These are phyloP conservation scores for Pseudogymnoascus sp. DNA, from an alignment of 2,329 filamentous ascomycete species.

Conservation along the genomic window DNA sequence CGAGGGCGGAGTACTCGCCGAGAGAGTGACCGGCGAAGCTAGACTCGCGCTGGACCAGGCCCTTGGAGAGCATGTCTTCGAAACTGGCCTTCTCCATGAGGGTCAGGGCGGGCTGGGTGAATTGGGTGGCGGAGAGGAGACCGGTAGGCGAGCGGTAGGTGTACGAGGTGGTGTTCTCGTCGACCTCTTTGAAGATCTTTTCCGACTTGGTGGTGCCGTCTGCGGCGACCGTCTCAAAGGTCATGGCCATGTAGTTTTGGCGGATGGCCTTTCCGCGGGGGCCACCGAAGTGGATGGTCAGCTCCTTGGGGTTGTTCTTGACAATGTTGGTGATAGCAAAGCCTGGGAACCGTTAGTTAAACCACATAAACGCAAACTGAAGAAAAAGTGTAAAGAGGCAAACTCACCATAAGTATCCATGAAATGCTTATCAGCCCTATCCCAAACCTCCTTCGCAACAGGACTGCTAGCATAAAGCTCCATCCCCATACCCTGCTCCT, in stretches of 20 bases:
- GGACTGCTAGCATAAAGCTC: constrained; percentile 89
- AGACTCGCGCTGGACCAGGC: constrained; percentile 89
- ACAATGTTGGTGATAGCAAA: constrained; percentile 99
- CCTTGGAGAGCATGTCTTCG: constrained; percentile 97
- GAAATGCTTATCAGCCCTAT: constrained; percentile 93
- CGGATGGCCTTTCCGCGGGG: constrained; percentile 95
- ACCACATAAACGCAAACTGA: constrained; percentile 13
- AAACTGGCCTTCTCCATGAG: constrained; percentile 99
- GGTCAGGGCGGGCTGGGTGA: constrained; percentile 93
- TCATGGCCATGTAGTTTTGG: constrained; percentile 99
- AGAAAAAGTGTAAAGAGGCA: no score
- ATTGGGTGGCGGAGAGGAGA: constrained; percentile 92
- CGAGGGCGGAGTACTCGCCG: constrained; percentile 95
- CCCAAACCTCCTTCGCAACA: constrained; percentile 96
- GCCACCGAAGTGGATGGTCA: constrained; percentile 96
- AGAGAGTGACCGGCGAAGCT: constrained; percentile 97
- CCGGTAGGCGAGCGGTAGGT: constrained; percentile 94
- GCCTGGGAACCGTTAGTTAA: constrained; percentile 40
- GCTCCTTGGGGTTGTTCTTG: constrained; percentile 98
- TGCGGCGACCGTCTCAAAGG: constrained; percentile 90
- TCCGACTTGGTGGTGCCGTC: constrained; percentile 95
- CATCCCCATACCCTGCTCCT: constrained; percentile 99
- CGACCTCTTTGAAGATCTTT: constrained; percentile 98
- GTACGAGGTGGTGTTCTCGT: constrained; percentile 87
- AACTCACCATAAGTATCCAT: constrained; percentile 91